These are phyloP conservation scores for Parvularia atlantis DNA, from an alignment of 78 protist species.

Conservation along the genomic window DNA sequence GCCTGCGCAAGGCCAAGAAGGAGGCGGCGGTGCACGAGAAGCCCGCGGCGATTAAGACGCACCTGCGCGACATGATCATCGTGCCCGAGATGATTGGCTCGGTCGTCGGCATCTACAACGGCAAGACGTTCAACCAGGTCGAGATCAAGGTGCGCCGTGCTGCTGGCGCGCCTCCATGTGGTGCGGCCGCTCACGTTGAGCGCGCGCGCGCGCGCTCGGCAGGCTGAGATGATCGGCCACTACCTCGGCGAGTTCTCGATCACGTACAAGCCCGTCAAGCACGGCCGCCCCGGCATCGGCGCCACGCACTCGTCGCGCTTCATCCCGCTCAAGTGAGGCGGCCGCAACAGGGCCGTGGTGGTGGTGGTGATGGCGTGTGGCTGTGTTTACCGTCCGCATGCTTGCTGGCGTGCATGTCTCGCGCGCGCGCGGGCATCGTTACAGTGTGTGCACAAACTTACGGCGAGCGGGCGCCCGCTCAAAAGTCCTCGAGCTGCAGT, in stretches of 20 bases:
- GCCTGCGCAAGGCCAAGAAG: conserved; percentile 76
- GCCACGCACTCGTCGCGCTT: conserved; percentile 91
- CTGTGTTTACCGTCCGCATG: too few species aligned
- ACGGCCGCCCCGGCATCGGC: conserved; percentile 99
- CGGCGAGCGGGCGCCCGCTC: too few species aligned
- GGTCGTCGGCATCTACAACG: conserved; percentile 98
- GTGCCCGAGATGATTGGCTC: conserved; percentile 99
- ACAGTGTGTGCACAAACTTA: too few species aligned
- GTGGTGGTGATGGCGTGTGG: too few species aligned
- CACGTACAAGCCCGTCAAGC: conserved; percentile 96
- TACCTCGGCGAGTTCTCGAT: conserved; percentile 98
- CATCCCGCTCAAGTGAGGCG: conserved; percentile 91
- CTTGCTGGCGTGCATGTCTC: too few species aligned
- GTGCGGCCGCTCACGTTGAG: too few species aligned
- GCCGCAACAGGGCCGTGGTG: too few species aligned
- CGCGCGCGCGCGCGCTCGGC: too few species aligned
- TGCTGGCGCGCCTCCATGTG: too few species aligned
- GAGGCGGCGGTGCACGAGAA: conserved; percentile 52
- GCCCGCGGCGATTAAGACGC: conserved; percentile 97
- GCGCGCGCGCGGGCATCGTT: too few species aligned
- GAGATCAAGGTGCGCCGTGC: conserved; percentile 90
- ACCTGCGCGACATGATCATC: conserved; percentile 95
- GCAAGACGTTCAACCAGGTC: conserved; percentile 90
- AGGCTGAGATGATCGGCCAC: conserved; percentile 98
- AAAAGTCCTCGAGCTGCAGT: conserved; percentile 31